Evolutionary conservation across 306 rosid species (phyloP), one percentile per base, ranked within the genome.

Genomic region (Acmispon strigosus): DNA sequence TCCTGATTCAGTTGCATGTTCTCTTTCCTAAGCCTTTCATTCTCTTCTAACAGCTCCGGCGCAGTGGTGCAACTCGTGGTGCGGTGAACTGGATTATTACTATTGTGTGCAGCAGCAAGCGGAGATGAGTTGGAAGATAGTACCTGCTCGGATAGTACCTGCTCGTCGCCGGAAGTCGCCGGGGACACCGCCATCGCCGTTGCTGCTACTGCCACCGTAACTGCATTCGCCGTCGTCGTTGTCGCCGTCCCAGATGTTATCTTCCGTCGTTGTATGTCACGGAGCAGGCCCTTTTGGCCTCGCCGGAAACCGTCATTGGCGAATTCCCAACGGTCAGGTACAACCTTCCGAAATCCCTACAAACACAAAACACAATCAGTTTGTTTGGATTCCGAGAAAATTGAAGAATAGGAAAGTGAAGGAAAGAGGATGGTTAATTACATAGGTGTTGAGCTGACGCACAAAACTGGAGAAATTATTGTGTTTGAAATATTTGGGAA

Each of bases 281-380:
- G 88, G 19, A 94, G 97, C n/a, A 94, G 78, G 2, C 48, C 79
- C 74, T 77, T 94, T 86, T 87, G 97, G 0, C 96, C 99, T 69
- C 87, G 83, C 43, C 77, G 79, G 85, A 91, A 94, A 62, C 80
- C 82, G 15, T 91, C 99, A 61, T 94, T 86, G 0, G 96, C 89
- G 55, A 94, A 94, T 83, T 94, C 99, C 98, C 99, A 94, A 13
- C 99, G 90, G 73, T 94, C 99, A 44, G 97, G 95, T 6, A 91
- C 99, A 39, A 94, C 99, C 62, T 91, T 94, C 39, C 99, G 85
- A 76, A 94, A 94, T 58, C 99, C 99, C 99, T 94, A 76, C 44
- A 15, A 69, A 41, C 19, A 44, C 43, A 6, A 1, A 6, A 37
- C 14, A 19, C 11, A 6, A 43, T 52, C 7, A 62, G 7, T 11